Evolutionary conservation across 2,329 filamentous ascomycete species (phyloP), one percentile per base, ranked within the genome.

Genomic region (Ophiostoma perfectum): DNA sequence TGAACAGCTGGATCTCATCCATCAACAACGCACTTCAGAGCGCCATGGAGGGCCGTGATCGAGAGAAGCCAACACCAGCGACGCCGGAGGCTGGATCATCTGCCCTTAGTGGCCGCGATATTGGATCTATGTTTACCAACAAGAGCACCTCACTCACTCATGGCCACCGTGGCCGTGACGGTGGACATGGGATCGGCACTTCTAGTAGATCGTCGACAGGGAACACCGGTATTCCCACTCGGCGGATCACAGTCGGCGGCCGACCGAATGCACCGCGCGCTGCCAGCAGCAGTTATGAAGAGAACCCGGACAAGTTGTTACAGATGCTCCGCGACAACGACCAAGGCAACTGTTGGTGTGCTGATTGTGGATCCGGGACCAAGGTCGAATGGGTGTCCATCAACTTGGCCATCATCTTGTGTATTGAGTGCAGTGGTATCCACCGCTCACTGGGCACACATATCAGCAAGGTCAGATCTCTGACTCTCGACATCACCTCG

Each of bases 301-400:
- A 96, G 62, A 90, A 90, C 70, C 91, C 93, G 0, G 91, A 94
- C 70, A 93, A 90, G 76, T 82, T 99, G 8, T 84, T 99, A 5
- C 92, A 96, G 76, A 88, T 90, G 76, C 86, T 99, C 58, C 90
- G 94, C 65, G 91, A 96, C 69, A 91, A 90, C 65, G 95, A 99
- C 75, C 90, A 96, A 74, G 93, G 92, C 55, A 99, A 99, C 78
- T 90, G 87, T 73, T 91, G 90, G 85, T 99, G 95, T 76, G 95
- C 95, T 16, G 95, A 99, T 77, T 99, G 95, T 76, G 91, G 92
- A 11, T 96, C 93, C 7, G 90, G 90, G 45, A 86, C 88, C 75
- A 98, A 97, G 80, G 93, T 97, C 36, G 95, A 99, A 78, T 99
- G 95, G 95, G 95, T 98, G 41, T 98, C 95, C 0, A 97, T 99